A percentile compares a stretch with the other conserved stretches of the same genome.
Conservation (phyloP, 2,329 filamentous ascomycete species). For the Ilyonectria mors-panacis region DNA sequence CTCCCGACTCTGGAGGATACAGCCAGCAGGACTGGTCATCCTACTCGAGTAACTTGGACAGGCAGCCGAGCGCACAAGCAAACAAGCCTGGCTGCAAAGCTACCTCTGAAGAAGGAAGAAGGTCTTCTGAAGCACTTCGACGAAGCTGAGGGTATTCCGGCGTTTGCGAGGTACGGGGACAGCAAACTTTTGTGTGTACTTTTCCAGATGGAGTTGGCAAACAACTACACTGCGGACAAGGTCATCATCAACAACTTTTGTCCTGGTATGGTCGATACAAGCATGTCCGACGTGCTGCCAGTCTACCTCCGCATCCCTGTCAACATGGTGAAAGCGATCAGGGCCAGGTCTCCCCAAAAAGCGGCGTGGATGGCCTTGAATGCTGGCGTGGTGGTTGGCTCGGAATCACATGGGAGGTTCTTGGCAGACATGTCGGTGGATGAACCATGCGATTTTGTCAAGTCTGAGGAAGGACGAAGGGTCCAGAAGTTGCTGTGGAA, state of each 20-base stretch:
- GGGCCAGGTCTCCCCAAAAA: conserved; percentile 28
- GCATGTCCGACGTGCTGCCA: conserved; percentile 31
- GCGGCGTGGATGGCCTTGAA: conserved; percentile 37
- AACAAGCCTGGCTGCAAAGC: conserved; percentile 20
- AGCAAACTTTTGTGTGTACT: conserved; percentile 36
- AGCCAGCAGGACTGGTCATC: neutral
- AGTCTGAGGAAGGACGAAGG: conserved; percentile 4
- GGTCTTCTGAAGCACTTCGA: conserved; percentile 25
- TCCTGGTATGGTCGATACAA: conserved; percentile 31
- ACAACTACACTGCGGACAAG: conserved; percentile 18
- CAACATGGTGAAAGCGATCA: conserved; percentile 3
- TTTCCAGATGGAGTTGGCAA: conserved; percentile 36
- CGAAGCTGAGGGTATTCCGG: neutral
- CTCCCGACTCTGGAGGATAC: conserved; percentile 41
- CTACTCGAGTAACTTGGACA: conserved; percentile 35
- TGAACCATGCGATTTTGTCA: neutral
- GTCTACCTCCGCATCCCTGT: conserved; percentile 29
- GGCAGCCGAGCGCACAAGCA: conserved; percentile 36
- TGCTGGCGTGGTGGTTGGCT: conserved; percentile 31
- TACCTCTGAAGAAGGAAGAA: neutral
- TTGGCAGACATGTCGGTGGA: conserved; percentile 27
- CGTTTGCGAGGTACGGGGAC: conserved; percentile 22
- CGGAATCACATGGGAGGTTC: conserved; percentile 35
- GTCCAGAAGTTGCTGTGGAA: conserved; percentile 21
- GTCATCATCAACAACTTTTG: conserved; percentile 39